Evolutionary conservation across 2,329 filamentous ascomycete genomes (phyloP).

Genomic region (Fusarium compactum): DNA sequence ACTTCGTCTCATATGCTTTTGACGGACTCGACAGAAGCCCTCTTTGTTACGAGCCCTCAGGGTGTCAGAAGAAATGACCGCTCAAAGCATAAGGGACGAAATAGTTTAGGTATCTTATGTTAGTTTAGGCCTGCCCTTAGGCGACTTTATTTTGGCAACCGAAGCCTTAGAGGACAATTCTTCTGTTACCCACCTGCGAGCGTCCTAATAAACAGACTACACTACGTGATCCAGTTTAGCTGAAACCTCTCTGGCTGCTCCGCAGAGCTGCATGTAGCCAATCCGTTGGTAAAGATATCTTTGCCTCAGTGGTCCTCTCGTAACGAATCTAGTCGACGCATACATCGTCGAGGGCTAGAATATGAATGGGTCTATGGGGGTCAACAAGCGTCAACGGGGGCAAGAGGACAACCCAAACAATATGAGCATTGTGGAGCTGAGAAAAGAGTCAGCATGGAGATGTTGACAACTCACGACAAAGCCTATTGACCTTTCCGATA

Average conservation of each 20-base stretch:
- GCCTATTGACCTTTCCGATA: not conserved
- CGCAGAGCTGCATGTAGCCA: slow-evolving; percentile 3
- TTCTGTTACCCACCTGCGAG: too few species aligned
- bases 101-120: too few species aligned
- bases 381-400: slow-evolving; percentile 8
- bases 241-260: not conserved
- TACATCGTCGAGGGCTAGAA: slow-evolving; percentile 2
- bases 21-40: not conserved
- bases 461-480: not conserved
- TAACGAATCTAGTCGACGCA: not conserved
- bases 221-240: not conserved
- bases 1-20: too few species aligned
- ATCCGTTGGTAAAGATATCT: not conserved
- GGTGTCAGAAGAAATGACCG: too few species aligned
- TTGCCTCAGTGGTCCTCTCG: slow-evolving; percentile 3
- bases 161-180: too few species aligned
- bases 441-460: not conserved
- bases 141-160: too few species aligned
- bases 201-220: not conserved
- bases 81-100: too few species aligned
- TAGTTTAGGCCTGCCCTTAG: too few species aligned
- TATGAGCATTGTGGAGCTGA: not conserved
- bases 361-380: slow-evolving; percentile 45
- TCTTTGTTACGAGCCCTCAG: not conserved
- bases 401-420: slow-evolving; percentile 19